Percentiles rank a stretch among this genome's conserved stretches.
These are phyloP conservation scores for Tulasnella sp. DNA, from an alignment of 768 basidiomycete genomes.

Conservation along the genomic window DNA sequence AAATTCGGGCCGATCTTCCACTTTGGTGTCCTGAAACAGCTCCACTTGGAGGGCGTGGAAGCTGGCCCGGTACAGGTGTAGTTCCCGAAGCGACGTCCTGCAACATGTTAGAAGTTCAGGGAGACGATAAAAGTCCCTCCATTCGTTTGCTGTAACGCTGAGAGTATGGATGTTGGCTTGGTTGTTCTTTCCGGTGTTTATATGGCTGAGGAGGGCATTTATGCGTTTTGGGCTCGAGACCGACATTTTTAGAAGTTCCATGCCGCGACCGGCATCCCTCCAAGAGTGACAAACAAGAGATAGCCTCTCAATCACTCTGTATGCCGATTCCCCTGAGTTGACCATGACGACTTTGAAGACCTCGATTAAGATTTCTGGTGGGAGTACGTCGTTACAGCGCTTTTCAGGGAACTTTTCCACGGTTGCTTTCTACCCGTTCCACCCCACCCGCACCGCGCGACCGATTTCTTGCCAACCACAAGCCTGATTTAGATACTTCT, in stretches of 20 bases:
- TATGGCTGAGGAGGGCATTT: neutral
- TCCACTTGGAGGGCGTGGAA: neutral
- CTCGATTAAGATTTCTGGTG: neutral
- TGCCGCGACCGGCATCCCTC: neutral
- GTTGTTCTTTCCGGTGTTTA: neutral
- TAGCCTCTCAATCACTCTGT: too few relatives aligned
- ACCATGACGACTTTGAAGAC: too few relatives aligned
- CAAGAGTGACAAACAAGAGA: too few relatives aligned
- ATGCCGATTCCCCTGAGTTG: too few relatives aligned
- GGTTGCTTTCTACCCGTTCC: too few relatives aligned
- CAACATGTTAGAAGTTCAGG: neutral
- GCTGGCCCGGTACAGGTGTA: neutral
- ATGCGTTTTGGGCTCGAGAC: neutral
- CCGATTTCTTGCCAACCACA: too few relatives aligned
- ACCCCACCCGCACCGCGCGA: too few relatives aligned
- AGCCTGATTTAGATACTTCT: too few relatives aligned
- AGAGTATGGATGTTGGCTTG: neutral
- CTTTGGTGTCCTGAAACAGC: neutral
- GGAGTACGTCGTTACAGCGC: neutral
- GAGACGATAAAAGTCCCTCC: neutral
- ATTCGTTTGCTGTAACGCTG: neutral
- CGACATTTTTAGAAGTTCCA: neutral
- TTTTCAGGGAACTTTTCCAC: too few relatives aligned
- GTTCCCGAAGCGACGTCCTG: neutral
- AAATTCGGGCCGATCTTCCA: neutral